Evolutionary conservation across 2,329 filamentous ascomycete genomes (phyloP).

Genomic region (Coniochaeta ligniaria): DNA sequence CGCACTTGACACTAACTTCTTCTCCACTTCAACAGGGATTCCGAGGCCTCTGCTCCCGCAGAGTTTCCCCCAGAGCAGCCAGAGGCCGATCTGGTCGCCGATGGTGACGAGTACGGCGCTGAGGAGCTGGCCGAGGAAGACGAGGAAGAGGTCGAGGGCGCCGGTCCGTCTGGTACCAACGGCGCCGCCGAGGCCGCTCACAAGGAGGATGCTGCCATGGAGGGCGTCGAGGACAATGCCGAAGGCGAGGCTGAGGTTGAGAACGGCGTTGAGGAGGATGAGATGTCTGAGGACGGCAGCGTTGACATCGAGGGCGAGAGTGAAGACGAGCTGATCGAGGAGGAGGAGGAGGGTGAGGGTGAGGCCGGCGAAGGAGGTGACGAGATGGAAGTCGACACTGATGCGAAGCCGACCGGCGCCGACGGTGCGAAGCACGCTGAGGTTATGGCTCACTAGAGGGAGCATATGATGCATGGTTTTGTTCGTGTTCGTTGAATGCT

Average conservation of each 20-base stretch:
- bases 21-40: slow-evolving; percentile 59
- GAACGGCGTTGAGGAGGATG: slow-evolving; percentile 24
- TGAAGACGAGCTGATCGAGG: slow-evolving; percentile 28
- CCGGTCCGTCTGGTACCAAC: slow-evolving; percentile 15
- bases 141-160: slow-evolving; percentile 47
- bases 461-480: background rate
- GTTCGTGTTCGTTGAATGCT: background rate
- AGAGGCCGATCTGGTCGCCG: slow-evolving; percentile 79
- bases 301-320: slow-evolving; percentile 31
- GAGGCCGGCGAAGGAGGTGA: slow-evolving; percentile 19
- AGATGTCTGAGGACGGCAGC: slow-evolving; percentile 29
- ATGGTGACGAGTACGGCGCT: slow-evolving; percentile 85
- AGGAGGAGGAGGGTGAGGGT: slow-evolving; percentile 20
- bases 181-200: slow-evolving; percentile 10
- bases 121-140: slow-evolving; percentile 74
- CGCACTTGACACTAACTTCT: background rate
- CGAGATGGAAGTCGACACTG: slow-evolving; percentile 28
- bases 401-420: slow-evolving; percentile 11
- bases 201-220: slow-evolving; percentile 23
- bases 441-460: slow-evolving; percentile 17
- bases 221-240: slow-evolving; percentile 17
- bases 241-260: slow-evolving; percentile 14
- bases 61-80: slow-evolving; percentile 98
- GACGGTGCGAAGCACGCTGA: slow-evolving; percentile 14
- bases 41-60: slow-evolving; percentile 90